Base-by-base conservation (phyloP, 257 asterid genomes). In the Salvia miltiorrhiza region DNA sequence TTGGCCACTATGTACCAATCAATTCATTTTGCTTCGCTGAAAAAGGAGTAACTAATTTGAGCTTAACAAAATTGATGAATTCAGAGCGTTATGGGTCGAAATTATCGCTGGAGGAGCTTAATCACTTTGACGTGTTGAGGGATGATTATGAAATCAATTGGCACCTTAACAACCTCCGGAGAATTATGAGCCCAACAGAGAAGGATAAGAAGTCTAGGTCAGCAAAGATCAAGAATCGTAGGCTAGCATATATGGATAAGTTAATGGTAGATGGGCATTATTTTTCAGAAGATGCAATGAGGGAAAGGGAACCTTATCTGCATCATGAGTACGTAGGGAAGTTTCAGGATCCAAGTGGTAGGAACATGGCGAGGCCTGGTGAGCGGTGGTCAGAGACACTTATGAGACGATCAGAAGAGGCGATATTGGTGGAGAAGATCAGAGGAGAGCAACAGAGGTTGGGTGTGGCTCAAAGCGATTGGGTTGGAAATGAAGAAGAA, bases 351-450 rank as follows among this genome's bases (percentile, higher is more conserved):
- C 87, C 75, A 11, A 83, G 77, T 74, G 97, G 95, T 49, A 87
- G 98, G 88, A 75, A 88, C 56, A 90, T 93, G 98, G 88, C 90
- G 2, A 83, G 98, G 83, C 98, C 98, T 3, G 98, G 98, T 71
- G 98, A 93, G 64, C 83, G 95, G 73, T 93, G 98, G 98, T 90
- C 95, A 0, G 97, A 93, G 73, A 93, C 98, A 0, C 84, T 93
- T 52, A 85, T 93, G 78, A 87, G 98, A 78, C 85, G 75, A 44
- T 81, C 90, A 0, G 98, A 93, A 72, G 98, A 93, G 81, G 96
- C 94, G 0, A 40, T 84, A 56, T 84, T 93, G 80, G 78, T 93
- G 75, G 85, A 85, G 80, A 86, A 88, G 80, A 93, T 93, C 50
- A 80, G 97, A 81, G 85, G 72, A 45, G 96, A 90, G 84, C 98